A percentile compares a stretch with the other conserved stretches of the same genome.
phyloP scores from a whole-genome alignment of 169 alveolate species.

The Cryptosporidium felis region DNA sequence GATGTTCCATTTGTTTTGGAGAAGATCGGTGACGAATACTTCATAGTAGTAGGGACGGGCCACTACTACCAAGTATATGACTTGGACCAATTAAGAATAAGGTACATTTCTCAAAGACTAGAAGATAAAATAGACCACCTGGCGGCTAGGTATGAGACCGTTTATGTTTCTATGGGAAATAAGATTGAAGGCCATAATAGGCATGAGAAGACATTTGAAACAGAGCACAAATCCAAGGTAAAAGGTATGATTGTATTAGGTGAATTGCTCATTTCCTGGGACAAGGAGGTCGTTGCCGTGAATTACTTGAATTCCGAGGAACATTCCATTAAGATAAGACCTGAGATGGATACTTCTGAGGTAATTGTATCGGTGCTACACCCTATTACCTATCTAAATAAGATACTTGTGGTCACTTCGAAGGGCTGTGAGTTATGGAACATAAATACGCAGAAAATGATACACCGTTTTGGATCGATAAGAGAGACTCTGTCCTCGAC shows the following conservation, averaged over 20 bases:
- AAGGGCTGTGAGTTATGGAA: constrained; percentile 70
- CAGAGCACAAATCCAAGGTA: constrained; percentile 7
- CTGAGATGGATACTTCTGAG: constrained; percentile 11
- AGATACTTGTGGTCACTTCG: constrained; percentile 47
- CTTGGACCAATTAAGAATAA: constrained; percentile 53
- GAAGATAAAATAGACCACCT: not conserved
- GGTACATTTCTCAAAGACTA: constrained; percentile 44
- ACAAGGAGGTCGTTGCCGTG: not conserved
- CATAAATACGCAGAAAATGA: constrained; percentile 29
- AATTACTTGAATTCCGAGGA: not conserved
- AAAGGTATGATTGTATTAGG: constrained; percentile 54
- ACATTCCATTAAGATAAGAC: not conserved
- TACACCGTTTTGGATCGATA: constrained; percentile 52
- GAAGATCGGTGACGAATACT: constrained; percentile 61
- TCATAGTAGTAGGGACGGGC: constrained; percentile 43
- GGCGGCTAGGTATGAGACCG: constrained; percentile 23
- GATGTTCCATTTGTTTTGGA: constrained; percentile 39
- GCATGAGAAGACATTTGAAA: constrained; percentile 38
- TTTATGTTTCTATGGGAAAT: constrained; percentile 52
- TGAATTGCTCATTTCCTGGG: constrained; percentile 48
- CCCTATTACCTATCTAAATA: constrained; percentile 62
- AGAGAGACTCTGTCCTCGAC: not conserved
- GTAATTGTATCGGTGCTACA: constrained; percentile 51
- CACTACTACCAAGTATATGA: constrained; percentile 56
- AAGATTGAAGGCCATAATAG: constrained; percentile 36